Base-by-base conservation (phyloP, 208 protist genomes). In the Herpetomonas samuelpessoai region DNA sequence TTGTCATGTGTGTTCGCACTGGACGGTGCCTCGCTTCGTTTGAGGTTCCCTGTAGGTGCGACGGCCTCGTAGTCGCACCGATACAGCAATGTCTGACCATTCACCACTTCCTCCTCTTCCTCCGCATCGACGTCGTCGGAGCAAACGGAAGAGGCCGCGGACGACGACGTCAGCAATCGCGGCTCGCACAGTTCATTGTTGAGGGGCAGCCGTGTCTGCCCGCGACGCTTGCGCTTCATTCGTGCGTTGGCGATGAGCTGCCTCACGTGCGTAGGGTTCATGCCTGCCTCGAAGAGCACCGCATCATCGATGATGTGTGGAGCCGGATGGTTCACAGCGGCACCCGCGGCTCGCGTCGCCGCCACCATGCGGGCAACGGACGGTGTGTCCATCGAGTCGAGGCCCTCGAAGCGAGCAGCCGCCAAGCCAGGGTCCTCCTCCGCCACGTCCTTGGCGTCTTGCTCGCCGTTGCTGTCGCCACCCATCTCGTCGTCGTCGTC, bases 41-140 rank as follows among this genome's bases (percentile, higher is more conserved):
- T n/a, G n/a, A n/a, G n/a, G 35, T 6, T 14, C 9, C 9, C 14
- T 6, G 35, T 14, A 14, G 9, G 9, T 18, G 35, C 35, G 35
- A 41, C 35, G 14, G 35, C 9, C 9, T 18, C 9, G 35, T 41
- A 41, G 35, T 41, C 35, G 35, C 35, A 18, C 9, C 35, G 35
- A 14, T 41, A 41, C 35, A 41, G 35, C 35, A 41, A 14, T 41
- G 35, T 41, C 35, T 41, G 35, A 14, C 35, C 35, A 41, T 41
- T 6, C 9, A 41, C 14, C 9, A 14, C 35, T n/a, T 51, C 46
- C 18, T 51, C 10, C 22, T 51, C 46, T n/a, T 51, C 46, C 19
- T 51, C 46, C 7, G 18, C 46, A n/a, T 51, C 18, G 10, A 27
- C 46, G 46, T 51, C 46, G 46, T 51, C 46, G 18, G 18, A 26